Base-by-base conservation (phyloP, 2,329 filamentous ascomycete genomes). In the Penicillium sp. region DNA sequence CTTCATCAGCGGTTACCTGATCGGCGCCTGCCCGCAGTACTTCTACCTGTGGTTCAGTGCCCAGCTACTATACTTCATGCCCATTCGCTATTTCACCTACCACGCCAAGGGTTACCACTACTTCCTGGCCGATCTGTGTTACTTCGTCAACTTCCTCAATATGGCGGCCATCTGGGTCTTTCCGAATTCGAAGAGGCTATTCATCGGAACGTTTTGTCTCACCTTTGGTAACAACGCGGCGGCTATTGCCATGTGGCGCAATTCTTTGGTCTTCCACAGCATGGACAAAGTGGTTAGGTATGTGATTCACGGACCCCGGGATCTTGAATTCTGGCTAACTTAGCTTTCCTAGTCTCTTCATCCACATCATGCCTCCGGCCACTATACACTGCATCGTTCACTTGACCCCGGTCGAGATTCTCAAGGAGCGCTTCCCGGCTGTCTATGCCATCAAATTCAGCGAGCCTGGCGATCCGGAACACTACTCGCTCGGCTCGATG, bases 161-260 rank as follows among this genome's bases (percentile, higher is more conserved):
- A 78, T 92, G 57, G 76, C 95, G 54, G 89, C 85, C 62, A 83
- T 99, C 45, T 99, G 92, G 92, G 79, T 88, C 30, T 96, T 97
- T 65, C 94, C 94, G 0, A 76, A 81, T 46, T 96, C 92, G 11
- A 96, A 95, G 72, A 86, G 92, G 40, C 81, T 99, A 14, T 92
- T 99, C 71, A 94, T 95, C 58, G 86, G 90, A 60, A 87, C 90
- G 0, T 99, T 92, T 72, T 97, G 94, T 66, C 79, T 99, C 30
- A 89, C 92, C 9, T 95, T 90, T 67, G 94, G 94, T 57, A 99
- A 99, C 74, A 99, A 99, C 68, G 94, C 94, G 18, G 86, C 96
- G 42, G 94, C 94, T 11, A 97, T 99, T 70, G 91, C 94, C 68
- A 94, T 99, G 92, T 99, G 94, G 94, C 86, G 94, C 58, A 99